Conservation (phyloP, 768 basidiomycete species). For the Panus rudis region DNA sequence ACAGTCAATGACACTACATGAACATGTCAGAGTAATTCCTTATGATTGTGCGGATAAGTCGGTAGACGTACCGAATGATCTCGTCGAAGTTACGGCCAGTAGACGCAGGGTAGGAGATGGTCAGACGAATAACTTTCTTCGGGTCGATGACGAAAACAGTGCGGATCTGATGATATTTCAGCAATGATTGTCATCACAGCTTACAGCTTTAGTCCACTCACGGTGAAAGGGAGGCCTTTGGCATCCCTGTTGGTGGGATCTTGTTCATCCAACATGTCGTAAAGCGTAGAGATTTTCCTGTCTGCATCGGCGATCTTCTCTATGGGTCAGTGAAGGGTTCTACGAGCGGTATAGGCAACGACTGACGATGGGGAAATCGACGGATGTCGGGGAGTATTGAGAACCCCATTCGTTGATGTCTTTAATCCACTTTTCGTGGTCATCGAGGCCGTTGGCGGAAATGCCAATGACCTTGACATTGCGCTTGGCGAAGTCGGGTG, state of each 20-base stretch:
- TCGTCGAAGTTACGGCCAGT: constrained; percentile 91
- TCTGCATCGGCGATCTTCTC: constrained; percentile 85
- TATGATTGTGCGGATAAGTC: background rate
- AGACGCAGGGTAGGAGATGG: constrained; percentile 87
- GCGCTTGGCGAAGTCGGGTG: constrained; percentile 77
- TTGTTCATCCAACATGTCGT: constrained; percentile 96
- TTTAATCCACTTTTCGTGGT: constrained; percentile 82
- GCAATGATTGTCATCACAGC: background rate
- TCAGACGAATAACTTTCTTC: constrained; percentile 88
- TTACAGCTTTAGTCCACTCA: constrained; percentile 17
- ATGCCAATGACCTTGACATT: constrained; percentile 92
- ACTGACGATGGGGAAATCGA: constrained; percentile 88
- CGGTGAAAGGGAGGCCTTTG: constrained; percentile 93
- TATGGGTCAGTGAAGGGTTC: background rate
- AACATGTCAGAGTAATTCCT: constrained; percentile 4
- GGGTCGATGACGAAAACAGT: constrained; percentile 98
- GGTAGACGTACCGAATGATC: constrained; percentile 43
- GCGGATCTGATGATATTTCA: constrained; percentile 63
- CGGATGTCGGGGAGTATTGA: constrained; percentile 60
- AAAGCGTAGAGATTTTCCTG: constrained; percentile 75
- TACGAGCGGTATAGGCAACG: background rate
- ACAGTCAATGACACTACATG: constrained; percentile 66
- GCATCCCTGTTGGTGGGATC: constrained; percentile 84
- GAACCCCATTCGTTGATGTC: constrained; percentile 82
- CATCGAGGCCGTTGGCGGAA: constrained; percentile 81